These are phyloP conservation scores for Jamesozyma hellenica DNA, from an alignment of 805 yeast genomes.

Conservation along the genomic window DNA sequence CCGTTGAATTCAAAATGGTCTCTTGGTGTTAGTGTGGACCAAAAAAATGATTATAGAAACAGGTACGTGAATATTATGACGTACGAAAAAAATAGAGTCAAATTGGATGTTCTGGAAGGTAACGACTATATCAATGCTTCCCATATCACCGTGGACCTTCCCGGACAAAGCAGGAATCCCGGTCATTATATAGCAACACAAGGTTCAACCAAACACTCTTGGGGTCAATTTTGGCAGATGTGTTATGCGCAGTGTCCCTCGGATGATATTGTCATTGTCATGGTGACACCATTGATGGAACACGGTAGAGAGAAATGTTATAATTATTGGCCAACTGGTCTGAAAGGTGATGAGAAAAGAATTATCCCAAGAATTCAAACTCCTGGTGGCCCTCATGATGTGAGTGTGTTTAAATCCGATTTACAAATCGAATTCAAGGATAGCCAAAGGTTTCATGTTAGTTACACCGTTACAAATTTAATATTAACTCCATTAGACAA, in stretches of 20 bases:
- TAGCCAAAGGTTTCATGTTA: conserved; percentile 14
- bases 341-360: conserved; percentile 4
- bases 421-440: conserved; percentile 14
- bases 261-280: conserved; percentile 48
- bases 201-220: conserved; percentile 68
- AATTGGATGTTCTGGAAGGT: conserved; percentile 25
- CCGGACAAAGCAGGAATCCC: conserved; percentile 14
- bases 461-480: conserved; percentile 20
- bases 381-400: conserved; percentile 15
- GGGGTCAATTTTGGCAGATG: conserved; percentile 86
- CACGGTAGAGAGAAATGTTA: conserved; percentile 64
- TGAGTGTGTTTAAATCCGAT: conserved; percentile 15
- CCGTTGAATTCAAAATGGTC: conserved; percentile 23
- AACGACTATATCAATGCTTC: conserved; percentile 82
- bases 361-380: conserved; percentile 11
- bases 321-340: conserved; percentile 57
- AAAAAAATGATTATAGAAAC: conserved; percentile 34
- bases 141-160: conserved; percentile 35
- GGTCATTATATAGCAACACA: conserved; percentile 57
- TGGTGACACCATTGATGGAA: conserved; percentile 71
- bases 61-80: conserved; percentile 58
- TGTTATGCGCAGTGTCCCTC: conserved; percentile 50
- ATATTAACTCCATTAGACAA: conserved; percentile 13
- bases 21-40: conserved; percentile 20
- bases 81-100: conserved; percentile 50